Percentiles rank a stretch among this genome's conserved stretches.
Conservation (phyloP, 78 protist genomes). For the Speleostelium caveatum region DNA sequence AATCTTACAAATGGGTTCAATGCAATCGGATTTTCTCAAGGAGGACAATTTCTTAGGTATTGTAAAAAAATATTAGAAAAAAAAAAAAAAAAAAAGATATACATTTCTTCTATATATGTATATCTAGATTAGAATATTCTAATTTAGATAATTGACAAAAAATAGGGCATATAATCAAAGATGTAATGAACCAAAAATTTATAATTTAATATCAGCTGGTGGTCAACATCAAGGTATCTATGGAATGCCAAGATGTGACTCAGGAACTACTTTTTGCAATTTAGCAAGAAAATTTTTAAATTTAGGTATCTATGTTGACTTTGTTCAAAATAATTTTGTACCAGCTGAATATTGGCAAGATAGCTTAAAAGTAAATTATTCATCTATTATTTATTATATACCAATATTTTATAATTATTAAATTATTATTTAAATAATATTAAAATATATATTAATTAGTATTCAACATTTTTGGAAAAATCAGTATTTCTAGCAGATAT, state of each 20-base stretch:
- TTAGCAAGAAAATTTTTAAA: slow-evolving; percentile 23
- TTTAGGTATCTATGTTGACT: slow-evolving; percentile 60
- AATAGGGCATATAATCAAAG: slow-evolving; percentile 84
- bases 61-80: too few relatives aligned
- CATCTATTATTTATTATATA: neutral
- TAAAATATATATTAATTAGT: too few relatives aligned
- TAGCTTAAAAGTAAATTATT: neutral
- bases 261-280: slow-evolving; percentile 51
- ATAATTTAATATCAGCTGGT: slow-evolving; percentile 83
- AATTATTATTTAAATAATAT: too few relatives aligned
- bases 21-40: slow-evolving; percentile 90
- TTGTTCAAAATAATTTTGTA: slow-evolving; percentile 73
- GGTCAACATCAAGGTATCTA: slow-evolving; percentile 91
- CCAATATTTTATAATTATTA: neutral
- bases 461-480: slow-evolving; percentile 60
- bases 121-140: too few relatives aligned
- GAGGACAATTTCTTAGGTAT: slow-evolving; percentile 84
- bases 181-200: slow-evolving; percentile 82
- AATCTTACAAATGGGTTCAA: slow-evolving; percentile 79
- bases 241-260: slow-evolving; percentile 48
- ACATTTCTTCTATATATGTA: too few relatives aligned
- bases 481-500: slow-evolving; percentile 81
- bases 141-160: too few relatives aligned
- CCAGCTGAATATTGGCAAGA: slow-evolving; percentile 89
- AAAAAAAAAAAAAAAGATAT: too few relatives aligned